Base-by-base conservation (phyloP, 345 rosid genomes). In the Brassica nigra region DNA sequence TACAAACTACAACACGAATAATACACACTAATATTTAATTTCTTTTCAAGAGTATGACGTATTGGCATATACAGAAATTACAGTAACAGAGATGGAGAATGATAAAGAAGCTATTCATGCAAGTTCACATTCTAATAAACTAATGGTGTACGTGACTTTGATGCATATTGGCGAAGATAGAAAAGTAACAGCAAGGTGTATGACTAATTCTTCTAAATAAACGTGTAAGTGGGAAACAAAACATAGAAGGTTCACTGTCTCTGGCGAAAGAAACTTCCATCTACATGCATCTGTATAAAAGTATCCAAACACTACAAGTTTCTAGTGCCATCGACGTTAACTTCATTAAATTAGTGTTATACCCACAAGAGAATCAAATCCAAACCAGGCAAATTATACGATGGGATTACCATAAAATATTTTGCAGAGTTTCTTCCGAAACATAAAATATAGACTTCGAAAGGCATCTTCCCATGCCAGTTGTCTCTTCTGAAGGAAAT, bases 391-490 rank as follows among this genome's bases (percentile, higher is more conserved):
- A 18, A 66, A 62, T 27, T 27, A 71, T 44, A 36, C 23, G 39
- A 73, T n/a, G 30, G 58, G 59, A 54, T 86, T 89, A 95, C 99
- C 98, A 78, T 93, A 95, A 81, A 93, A 95, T 67, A 90, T 70
- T 78, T 81, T 80, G 84, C 97, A 95, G 49, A 73, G 78, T 58
- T 86, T 87, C 86, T 90, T 90, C 79, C 97, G 90, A 73, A 90
- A 86, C 91, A 89, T 85, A 85, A 83, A 91, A 81, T 88, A 95
- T 23, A 95, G 91, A 88, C 89, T 92, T 62, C 89, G 90, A 83
- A 93, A 93, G 73, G 98, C 92, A 34, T 95, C 98, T 86, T 90
- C 92, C 99, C 99, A 95, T 10, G 85, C 87, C 61, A 75, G 66
- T 54, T 81, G 90, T 65, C 98, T 85, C 73, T 89, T 88, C 79